Percentiles rank a stretch among this genome's conserved stretches.
These are phyloP conservation scores for Epipyxis sp. DNA, from an alignment of 108 stramenopile genomes.

Conservation along the genomic window DNA sequence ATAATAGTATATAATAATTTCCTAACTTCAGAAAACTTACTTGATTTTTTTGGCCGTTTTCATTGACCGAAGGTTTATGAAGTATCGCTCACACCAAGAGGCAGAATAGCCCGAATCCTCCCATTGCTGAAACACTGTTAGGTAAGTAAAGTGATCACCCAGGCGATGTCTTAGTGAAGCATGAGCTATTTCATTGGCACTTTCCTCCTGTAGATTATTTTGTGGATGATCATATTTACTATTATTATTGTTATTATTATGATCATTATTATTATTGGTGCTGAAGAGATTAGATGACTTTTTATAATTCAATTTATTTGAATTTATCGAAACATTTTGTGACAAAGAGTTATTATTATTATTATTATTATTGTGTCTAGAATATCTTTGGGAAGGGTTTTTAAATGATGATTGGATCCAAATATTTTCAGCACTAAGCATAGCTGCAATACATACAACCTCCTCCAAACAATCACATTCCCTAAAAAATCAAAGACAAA, in stretches of 20 bases:
- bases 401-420: slow-evolving; percentile 40
- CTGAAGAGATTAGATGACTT: no score
- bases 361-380: neutral
- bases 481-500: slow-evolving; percentile 37
- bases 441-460: slow-evolving; percentile 45
- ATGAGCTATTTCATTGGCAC: slow-evolving; percentile 43
- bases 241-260: no score
- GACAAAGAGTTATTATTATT: neutral
- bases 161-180: slow-evolving; percentile 42
- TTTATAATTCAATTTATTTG: no score
- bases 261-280: neutral
- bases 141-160: slow-evolving; percentile 48
- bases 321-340: no score
- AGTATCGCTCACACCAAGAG: slow-evolving; percentile 42
- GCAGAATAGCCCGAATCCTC: slow-evolving; percentile 42
- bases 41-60: slow-evolving; percentile 41
- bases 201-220: slow-evolving; percentile 40
- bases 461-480: slow-evolving; percentile 46
- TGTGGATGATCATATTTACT: slow-evolving; percentile 10
- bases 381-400: neutral
- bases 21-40: slow-evolving; percentile 39
- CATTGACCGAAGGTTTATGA: slow-evolving; percentile 43
- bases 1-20: slow-evolving; percentile 29
- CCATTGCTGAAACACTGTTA: slow-evolving; percentile 45
- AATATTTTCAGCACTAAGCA: slow-evolving; percentile 51